These are phyloP conservation scores for Psilocybe sp. DNA, from an alignment of 768 basidiomycete species.

Conservation along the genomic window DNA sequence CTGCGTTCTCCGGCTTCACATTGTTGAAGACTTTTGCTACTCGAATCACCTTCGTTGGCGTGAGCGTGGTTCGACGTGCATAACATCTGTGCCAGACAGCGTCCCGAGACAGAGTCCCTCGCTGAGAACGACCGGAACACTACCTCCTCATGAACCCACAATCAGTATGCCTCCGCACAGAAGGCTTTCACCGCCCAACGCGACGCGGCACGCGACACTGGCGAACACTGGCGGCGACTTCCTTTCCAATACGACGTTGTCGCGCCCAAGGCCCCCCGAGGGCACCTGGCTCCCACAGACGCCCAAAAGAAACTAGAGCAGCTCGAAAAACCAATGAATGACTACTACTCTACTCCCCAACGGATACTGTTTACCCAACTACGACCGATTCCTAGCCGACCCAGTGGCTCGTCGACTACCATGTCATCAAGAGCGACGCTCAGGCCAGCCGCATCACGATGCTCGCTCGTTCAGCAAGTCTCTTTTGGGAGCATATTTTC, in stretches of 20 bases:
- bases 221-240: constrained; percentile 82
- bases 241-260: constrained; percentile 86
- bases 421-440: constrained; percentile 68
- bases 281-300: constrained; percentile 11
- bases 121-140: constrained; percentile 64
- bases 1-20: too few relatives aligned
- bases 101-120: constrained; percentile 36
- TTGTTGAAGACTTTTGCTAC: too few relatives aligned
- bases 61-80: constrained; percentile 72
- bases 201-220: constrained; percentile 66
- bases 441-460: constrained; percentile 73
- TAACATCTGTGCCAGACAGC: constrained; percentile 53
- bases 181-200: constrained; percentile 56
- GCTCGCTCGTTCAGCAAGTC: constrained; percentile 63
- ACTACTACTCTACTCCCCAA: constrained; percentile 66
- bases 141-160: constrained; percentile 53
- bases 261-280: constrained; percentile 76
- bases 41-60: too few relatives aligned
- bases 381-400: constrained; percentile 82
- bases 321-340: constrained; percentile 64
- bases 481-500: neutral
- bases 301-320: constrained; percentile 55
- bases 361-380: constrained; percentile 53
- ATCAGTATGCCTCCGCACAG: constrained; percentile 65
- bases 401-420: constrained; percentile 75